These are phyloP conservation scores for Asterella californica DNA, from an alignment of 225 moss, liverwort and hornwort genomes.

Conservation along the genomic window DNA sequence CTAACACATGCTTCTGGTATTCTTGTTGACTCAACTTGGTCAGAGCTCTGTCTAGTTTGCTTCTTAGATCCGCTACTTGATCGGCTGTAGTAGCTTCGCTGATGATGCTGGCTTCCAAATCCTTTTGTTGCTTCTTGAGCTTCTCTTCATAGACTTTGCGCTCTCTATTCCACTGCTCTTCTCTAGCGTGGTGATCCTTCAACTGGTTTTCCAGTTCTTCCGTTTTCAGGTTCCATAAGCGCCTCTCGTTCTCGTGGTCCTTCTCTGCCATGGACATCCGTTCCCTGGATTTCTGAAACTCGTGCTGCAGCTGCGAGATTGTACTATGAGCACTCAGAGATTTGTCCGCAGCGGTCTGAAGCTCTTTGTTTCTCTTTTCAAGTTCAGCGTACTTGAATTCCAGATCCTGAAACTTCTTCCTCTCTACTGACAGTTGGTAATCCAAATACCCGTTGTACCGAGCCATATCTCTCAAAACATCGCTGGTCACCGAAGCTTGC, in stretches of 20 bases:
- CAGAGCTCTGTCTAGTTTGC: slow-evolving; percentile 22
- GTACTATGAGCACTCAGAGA: background rate
- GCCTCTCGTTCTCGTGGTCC: slow-evolving; percentile 18
- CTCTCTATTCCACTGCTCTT: slow-evolving; percentile 18
- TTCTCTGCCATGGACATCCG: slow-evolving; percentile 15
- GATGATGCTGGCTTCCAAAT: slow-evolving; percentile 22
- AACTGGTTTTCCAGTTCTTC: slow-evolving; percentile 16
- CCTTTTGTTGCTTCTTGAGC: slow-evolving; percentile 19
- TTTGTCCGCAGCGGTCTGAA: slow-evolving; percentile 3
- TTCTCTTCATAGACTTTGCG: slow-evolving; percentile 12
- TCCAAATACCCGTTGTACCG: slow-evolving; percentile 21
- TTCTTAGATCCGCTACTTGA: slow-evolving; percentile 12
- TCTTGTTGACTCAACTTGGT: slow-evolving; percentile 20
- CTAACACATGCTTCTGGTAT: slow-evolving; percentile 12
- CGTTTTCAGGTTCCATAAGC: background rate
- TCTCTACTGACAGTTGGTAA: slow-evolving; percentile 21
- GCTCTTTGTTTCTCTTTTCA: slow-evolving; percentile 12
- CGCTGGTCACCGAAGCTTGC: slow-evolving; percentile 18
- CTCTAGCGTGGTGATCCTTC: slow-evolving; percentile 9
- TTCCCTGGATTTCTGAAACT: slow-evolving; percentile 20
- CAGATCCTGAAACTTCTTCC: slow-evolving; percentile 17
- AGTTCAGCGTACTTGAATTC: slow-evolving; percentile 5
- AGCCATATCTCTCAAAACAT: slow-evolving; percentile 18
- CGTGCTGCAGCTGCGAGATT: slow-evolving; percentile 12
- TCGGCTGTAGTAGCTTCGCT: slow-evolving; percentile 13